phyloP scores from a whole-genome alignment of 371 early-diverging fungal species.

The Mortierella sp. region DNA sequence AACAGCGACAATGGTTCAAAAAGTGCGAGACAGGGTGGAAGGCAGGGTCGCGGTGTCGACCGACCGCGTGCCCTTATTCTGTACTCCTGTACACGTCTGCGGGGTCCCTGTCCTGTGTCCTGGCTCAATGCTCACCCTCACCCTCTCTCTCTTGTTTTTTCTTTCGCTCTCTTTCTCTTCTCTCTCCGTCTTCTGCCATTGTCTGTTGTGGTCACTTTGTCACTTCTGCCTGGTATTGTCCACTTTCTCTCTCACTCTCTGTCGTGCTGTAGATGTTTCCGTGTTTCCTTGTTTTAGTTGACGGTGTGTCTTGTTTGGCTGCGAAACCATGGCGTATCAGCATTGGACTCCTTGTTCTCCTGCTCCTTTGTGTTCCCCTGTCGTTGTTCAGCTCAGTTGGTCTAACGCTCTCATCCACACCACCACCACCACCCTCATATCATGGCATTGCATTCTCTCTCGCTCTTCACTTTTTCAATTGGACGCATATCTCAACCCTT shows the following conservation, averaged over 20 bases:
- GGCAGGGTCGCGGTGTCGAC: background rate
- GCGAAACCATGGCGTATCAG: too few relatives aligned
- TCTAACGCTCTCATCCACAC: constrained; percentile 5
- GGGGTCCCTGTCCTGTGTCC: constrained; percentile 8
- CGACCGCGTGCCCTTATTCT: constrained; percentile 10
- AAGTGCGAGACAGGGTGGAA: background rate
- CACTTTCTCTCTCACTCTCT: background rate
- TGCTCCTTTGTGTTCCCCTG: background rate
- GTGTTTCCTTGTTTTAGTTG: background rate
- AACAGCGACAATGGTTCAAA: constrained; percentile 6
- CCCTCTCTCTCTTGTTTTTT: background rate
- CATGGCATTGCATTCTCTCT: background rate
- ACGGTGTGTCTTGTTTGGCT: background rate
- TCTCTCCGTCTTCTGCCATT: constrained; percentile 6
- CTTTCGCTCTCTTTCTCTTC: background rate
- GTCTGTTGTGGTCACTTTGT: constrained; percentile 8
- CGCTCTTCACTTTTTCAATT: background rate
- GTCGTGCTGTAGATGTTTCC: background rate
- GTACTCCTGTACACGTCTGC: constrained; percentile 9
- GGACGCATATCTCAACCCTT: too few relatives aligned
- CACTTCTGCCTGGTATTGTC: background rate
- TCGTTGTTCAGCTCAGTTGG: background rate
- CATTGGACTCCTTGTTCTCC: background rate
- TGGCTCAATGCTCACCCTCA: background rate
- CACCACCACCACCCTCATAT: background rate